Conservation (phyloP, 2,329 filamentous ascomycete species). For the Fusarium sp. region DNA sequence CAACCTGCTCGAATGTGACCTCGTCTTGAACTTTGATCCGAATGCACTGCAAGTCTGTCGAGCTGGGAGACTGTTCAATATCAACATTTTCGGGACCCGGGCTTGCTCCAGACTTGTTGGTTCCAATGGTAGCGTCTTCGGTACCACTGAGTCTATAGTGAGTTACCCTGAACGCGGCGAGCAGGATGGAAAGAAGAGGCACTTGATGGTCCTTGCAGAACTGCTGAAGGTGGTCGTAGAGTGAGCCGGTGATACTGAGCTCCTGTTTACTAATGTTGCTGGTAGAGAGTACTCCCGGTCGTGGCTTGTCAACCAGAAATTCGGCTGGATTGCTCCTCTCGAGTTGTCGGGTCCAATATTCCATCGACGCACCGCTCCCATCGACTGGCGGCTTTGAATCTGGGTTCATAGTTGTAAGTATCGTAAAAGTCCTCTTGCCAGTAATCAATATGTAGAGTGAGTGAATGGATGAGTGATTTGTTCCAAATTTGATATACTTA, state of each 20-base stretch:
- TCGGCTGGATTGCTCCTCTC: conserved; percentile 13
- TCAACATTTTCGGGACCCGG: neutral
- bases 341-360: conserved; percentile 39
- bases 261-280: neutral
- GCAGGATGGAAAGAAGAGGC: neutral
- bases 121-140: neutral
- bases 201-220: neutral
- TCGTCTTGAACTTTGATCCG: neutral
- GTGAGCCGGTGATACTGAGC: neutral
- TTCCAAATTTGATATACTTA: neutral
- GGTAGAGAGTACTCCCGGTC: neutral
- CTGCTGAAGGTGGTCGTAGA: neutral
- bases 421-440: neutral
- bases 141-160: neutral
- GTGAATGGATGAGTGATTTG: neutral
- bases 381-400: neutral
- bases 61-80: neutral
- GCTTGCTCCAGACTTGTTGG: neutral
- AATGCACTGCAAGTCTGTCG: neutral
- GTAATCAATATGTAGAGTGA: neutral
- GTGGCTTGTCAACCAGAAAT: neutral
- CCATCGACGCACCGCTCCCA: neutral
- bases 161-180: neutral
- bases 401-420: neutral
- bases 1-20: neutral